Base-by-base conservation (phyloP, 495 filamentous ascomycete genomes). In the Cladorrhinum samala region DNA sequence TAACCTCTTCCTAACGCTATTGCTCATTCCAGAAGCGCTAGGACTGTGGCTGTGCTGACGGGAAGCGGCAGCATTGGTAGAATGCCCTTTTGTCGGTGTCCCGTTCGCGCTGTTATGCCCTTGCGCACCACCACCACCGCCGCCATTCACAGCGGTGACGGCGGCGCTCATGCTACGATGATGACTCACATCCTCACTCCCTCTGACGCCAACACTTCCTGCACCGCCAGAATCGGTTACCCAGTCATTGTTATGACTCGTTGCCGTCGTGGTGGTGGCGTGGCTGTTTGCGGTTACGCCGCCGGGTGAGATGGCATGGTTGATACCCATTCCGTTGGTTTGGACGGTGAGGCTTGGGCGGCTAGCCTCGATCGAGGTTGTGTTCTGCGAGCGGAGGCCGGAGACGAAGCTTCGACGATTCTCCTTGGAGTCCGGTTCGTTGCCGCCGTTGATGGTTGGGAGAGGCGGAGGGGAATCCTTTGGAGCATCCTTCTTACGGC, bases 1-100 rank as follows among this genome's bases (percentile, higher is more conserved):
- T 46, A 91, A 68, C 60, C 88, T 66, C 68, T 86, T 89, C 69
- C 80, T 80, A 49, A 90, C 77, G 53, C 80, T 84, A 21, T 18
- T 44, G 17, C 20, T 42, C 54, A 33, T 36, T 24, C 20, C 41
- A 52, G 19, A 42, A 46, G 37, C 42, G 24, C 9, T 48, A 38
- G 11, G 45, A 42, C 39, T 43, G 44, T 16, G 24, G 33, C 30
- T 39, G 30, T 52, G 50, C 3, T 19, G 7, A 33, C 11, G 27
- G 18, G 45, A n/a, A 23, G 45, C 17, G 64, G 13, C 62, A 51
- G 33, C 50, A 46, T 18, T 53, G 55, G 52, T 9, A 41, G 39
- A n/a, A 4, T 17, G 8, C 7, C 52, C 55, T 59, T 50, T 59
- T 61, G 60, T 60, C 63, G n/a, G 55, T 49, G 50, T 60, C 57